Evolutionary conservation across 257 asterid species (phyloP), one percentile per base, ranked within the genome.

Genomic region (Verbena officinalis): DNA sequence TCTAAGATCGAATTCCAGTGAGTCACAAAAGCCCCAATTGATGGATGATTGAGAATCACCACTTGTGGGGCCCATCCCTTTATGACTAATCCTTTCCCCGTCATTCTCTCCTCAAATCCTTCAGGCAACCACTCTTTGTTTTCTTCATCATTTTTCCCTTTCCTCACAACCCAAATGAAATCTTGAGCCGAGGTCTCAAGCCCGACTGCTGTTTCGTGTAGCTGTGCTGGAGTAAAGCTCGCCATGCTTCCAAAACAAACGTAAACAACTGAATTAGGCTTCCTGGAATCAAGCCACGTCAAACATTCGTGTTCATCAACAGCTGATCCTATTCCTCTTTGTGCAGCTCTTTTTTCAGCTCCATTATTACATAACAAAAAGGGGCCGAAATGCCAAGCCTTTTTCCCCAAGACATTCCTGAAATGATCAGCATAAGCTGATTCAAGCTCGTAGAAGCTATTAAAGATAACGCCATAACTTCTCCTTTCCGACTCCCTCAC

Each of bases 371-470:
- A 44, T 15, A 15, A 44, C n/a, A 69, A 53, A 2, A 84, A 56
- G 0, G 90, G 90, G 15, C 90, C 88, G 0, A 81, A 5, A 27
- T 64, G 59, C 91, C 91, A 84, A 0, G 85, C 69, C 23, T 54
- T 78, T 65, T 68, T 74, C 12, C 80, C 84, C 57, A 78, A 10
- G 14, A 69, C 70, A 0, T 72, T 52, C 8, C 10, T 57, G 38
- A 68, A 76, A 8, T 76, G 65, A 15, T 80, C 82, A 2, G 36
- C 83, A 61, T 82, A 86, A n/a, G 67, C 78, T 0, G 77, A 65
- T 54, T 87, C 91, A 10, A 86, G 81, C 66, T 87, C 91, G 6
- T 74, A 72, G 52, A 77, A 83, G 69, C 85, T 75, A 46, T 83
- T 83, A 5, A 77, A 31, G 3, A 83, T 30, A 9, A 67, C 70